Conservation (phyloP, 192 early-diverging fungal species). For the Geranomyces variabilis region DNA sequence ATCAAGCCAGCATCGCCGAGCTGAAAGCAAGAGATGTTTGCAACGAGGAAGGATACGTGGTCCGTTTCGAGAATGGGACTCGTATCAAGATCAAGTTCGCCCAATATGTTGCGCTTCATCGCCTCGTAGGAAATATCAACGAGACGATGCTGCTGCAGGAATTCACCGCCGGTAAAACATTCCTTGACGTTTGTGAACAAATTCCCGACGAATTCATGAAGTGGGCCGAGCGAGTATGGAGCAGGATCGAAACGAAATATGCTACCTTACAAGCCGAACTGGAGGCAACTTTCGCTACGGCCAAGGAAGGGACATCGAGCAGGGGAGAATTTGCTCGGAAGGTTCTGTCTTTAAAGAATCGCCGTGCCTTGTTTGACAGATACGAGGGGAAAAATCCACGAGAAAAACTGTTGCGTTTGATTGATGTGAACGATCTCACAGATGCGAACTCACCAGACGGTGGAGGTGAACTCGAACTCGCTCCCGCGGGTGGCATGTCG, state of each 20-base stretch:
- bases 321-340: not conserved
- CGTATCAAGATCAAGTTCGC: conserved; percentile 16
- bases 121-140: not conserved
- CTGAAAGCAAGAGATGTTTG: not conserved
- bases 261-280: not conserved
- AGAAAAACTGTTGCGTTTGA: not conserved
- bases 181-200: not conserved
- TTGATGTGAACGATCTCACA: not conserved
- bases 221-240: not conserved
- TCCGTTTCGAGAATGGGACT: not conserved
- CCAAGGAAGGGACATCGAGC: not conserved
- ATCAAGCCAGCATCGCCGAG: not conserved
- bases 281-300: not conserved
- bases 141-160: not conserved
- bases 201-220: conserved; percentile 2
- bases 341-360: not conserved
- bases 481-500: too few species aligned
- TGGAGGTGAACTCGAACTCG: too few species aligned
- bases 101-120: not conserved
- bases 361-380: not conserved
- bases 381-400: not conserved
- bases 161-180: not conserved
- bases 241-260: not conserved
- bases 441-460: too few species aligned
- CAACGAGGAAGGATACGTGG: conserved; percentile 18